Conservation (phyloP, 352 stramenopile species). For the Pythium brachiatum region DNA sequence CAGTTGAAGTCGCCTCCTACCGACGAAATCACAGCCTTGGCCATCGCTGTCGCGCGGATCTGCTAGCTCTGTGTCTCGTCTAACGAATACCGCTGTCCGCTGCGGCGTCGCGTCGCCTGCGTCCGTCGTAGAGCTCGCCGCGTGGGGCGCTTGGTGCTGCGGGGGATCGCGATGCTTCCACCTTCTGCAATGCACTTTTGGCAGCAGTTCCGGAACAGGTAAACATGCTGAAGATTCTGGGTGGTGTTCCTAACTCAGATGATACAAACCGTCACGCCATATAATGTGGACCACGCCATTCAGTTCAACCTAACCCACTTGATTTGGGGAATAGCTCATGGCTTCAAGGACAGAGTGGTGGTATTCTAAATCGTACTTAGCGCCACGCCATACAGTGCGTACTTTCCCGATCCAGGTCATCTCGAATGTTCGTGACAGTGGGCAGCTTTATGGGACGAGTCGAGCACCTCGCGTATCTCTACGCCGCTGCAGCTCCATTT, state of each 20-base stretch:
- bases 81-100: neutral
- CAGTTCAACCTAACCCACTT: neutral
- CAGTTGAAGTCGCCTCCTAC: conserved; percentile 26
- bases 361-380: conserved; percentile 17
- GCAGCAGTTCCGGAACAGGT: no score
- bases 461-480: neutral
- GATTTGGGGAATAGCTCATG: neutral
- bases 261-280: neutral
- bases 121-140: neutral
- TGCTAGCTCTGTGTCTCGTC: neutral
- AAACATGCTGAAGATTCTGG: conserved; percentile 1
- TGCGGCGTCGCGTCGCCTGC: neutral
- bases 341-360: conserved; percentile 8
- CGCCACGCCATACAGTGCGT: neutral
- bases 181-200: neutral
- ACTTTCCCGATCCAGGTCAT: neutral
- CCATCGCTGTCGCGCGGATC: conserved; percentile 31
- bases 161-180: neutral
- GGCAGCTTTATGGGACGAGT: neutral
- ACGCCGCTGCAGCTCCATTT: neutral
- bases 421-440: conserved; percentile 14
- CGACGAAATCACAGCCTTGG: conserved; percentile 69
- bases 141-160: neutral
- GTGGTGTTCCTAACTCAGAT: neutral
- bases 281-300: no score